Percentiles rank a stretch among this genome's conserved stretches.
These are phyloP conservation scores for Phlyctochytrium bullatum DNA, from an alignment of 192 early-diverging fungal genomes.

Conservation along the genomic window DNA sequence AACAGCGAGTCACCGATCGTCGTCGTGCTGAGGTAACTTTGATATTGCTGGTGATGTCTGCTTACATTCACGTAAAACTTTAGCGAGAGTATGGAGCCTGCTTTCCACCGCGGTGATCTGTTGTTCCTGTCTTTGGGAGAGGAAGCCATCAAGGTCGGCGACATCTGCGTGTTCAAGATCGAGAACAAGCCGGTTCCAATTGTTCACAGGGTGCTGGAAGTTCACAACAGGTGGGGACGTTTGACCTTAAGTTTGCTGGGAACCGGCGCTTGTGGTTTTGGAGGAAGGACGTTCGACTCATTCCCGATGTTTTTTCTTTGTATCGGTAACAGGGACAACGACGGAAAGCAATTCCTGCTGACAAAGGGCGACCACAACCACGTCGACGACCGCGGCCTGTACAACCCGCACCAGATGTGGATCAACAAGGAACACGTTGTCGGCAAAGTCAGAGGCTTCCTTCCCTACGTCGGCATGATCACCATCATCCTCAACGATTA, in stretches of 20 bases:
- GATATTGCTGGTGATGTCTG: not conserved
- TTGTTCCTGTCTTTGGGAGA: slow-evolving; percentile 77
- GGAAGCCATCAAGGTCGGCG: slow-evolving; percentile 78
- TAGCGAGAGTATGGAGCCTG: slow-evolving; percentile 96
- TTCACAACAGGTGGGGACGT: slow-evolving; percentile 73
- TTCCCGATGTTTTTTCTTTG: not conserved
- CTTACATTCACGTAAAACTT: not conserved
- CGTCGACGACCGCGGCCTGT: slow-evolving; percentile 87
- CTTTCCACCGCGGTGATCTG: slow-evolving; percentile 91
- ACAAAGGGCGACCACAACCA: slow-evolving; percentile 98
- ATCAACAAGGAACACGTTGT: slow-evolving; percentile 85
- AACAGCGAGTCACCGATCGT: slow-evolving; percentile 97
- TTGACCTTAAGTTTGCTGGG: not conserved
- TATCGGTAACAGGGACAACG: slow-evolving; percentile 30
- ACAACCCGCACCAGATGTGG: slow-evolving; percentile 82
- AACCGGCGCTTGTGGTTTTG: not conserved
- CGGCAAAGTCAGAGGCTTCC: slow-evolving; percentile 82
- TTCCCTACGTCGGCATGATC: slow-evolving; percentile 93
- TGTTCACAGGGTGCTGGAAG: slow-evolving; percentile 91
- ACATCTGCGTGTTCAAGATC: slow-evolving; percentile 94
- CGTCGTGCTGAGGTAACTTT: slow-evolving; percentile 82
- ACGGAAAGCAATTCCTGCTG: slow-evolving; percentile 80
- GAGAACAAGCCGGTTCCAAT: slow-evolving; percentile 88
- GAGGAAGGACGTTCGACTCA: no score
- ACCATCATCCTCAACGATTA: slow-evolving; percentile 97